Base-by-base conservation (phyloP, 2,329 filamentous ascomycete genomes). In the Macrophomina tecta region DNA sequence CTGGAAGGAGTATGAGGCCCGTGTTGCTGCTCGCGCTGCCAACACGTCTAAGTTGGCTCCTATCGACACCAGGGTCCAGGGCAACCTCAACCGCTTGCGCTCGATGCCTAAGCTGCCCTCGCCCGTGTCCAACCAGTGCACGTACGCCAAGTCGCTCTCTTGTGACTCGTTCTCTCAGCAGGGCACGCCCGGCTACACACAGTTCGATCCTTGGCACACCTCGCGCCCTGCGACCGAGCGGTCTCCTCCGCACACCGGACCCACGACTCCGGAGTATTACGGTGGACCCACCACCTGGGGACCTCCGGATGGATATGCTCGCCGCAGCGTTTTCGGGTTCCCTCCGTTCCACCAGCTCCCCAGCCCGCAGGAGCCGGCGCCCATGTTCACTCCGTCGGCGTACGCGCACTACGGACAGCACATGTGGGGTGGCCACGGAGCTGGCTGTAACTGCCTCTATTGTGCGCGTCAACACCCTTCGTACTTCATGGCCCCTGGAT, bases 1-100 rank as follows among this genome's bases (percentile, higher is more conserved):
- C 73, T 92, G 90, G 90, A 84, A 88, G 66, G 84, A 84, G 34
- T 91, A 88, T 81, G 83, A 87, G 71, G 79, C 80, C 67, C 84
- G 83, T 76, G 79, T 81, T 64, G 68, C 69, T 72, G 79, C 84
- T 72, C 77, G 77, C 48, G 70, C 73, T 40, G 74, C 74, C 34
- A 77, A 80, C 12, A 68, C 70, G 64, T 74, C 70, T 70, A 83
- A 83, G 73, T 79, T 90, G 70, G 85, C 85, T 61, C 87, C 88
- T 38, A 85, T 91, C 69, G 87, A 91, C 72, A 91, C 89, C 63
- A 89, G 86, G 69, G 79, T 90, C 66, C 81, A 86, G 69, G 83
- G 86, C 67, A 62, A 55, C 49, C 42, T 66, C 34, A 60, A 40
- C 34, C 64, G 53, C 45, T 42, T 66, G 18, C 64, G 64, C 46